Conservation (phyloP, 2,329 filamentous ascomycete genomes). For the Apiospora phragmitis region DNA sequence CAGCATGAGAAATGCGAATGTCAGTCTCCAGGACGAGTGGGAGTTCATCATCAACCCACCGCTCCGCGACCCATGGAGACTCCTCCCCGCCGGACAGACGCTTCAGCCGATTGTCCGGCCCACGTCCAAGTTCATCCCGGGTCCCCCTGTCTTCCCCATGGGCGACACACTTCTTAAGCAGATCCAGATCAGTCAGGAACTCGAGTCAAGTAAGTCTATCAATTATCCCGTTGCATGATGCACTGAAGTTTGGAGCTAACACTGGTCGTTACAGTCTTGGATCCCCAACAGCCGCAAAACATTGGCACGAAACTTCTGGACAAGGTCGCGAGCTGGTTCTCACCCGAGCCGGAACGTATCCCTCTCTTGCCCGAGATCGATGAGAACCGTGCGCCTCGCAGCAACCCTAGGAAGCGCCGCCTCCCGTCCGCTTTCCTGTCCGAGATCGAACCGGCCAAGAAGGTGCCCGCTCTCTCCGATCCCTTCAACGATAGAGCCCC, state of each 20-base stretch:
- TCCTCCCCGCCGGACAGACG: neutral
- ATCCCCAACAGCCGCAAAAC: neutral
- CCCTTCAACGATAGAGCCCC: neutral
- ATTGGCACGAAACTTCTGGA: neutral
- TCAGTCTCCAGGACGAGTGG: neutral
- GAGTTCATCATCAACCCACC: neutral
- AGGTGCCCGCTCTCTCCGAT: neutral
- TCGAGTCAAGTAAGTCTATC: conserved; percentile 26
- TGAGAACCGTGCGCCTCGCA: conserved; percentile 22
- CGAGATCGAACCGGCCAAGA: neutral
- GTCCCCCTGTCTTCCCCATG: conserved; percentile 35
- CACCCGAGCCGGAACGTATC: conserved; percentile 13
- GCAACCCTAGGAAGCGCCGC: conserved; percentile 26
- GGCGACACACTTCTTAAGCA: conserved; percentile 41
- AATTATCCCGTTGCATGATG: neutral
- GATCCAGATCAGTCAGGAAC: conserved; percentile 24
- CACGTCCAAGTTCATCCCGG: conserved; percentile 26
- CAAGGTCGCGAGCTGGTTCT: conserved; percentile 11
- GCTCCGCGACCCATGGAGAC: neutral
- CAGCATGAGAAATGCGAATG: neutral
- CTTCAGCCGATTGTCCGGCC: conserved; percentile 21
- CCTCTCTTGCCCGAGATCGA: conserved; percentile 25
- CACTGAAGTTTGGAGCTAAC: neutral
- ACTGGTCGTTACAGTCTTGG: conserved; percentile 5
- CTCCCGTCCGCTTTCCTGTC: conserved; percentile 27